Evolutionary conservation across 208 protist genomes (phyloP).

Genomic region (Leishmania gerbilli): DNA sequence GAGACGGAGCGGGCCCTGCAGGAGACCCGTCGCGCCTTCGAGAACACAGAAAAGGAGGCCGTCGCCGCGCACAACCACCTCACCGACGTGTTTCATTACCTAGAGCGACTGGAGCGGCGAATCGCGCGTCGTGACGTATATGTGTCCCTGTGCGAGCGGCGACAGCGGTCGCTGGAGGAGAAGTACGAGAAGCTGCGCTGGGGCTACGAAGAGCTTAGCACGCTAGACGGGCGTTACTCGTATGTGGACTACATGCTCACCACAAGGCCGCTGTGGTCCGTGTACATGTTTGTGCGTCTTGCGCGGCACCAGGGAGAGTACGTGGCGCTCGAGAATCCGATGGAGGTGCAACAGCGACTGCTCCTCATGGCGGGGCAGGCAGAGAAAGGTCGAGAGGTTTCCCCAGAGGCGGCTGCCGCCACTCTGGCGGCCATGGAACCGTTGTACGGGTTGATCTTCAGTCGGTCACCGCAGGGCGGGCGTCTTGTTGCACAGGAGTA

Average conservation of each 20-base stretch:
- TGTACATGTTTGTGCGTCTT: constrained; percentile 66
- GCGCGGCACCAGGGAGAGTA: constrained; percentile 63
- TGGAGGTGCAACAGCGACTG: constrained; percentile 14
- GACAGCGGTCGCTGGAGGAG: constrained; percentile 75
- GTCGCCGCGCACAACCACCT: constrained; percentile 75
- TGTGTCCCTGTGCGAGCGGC: constrained; percentile 43
- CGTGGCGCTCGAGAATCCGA: constrained; percentile 20
- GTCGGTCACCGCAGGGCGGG: constrained; percentile 44
- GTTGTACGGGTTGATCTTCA: constrained; percentile 43
- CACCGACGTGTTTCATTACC: constrained; percentile 77
- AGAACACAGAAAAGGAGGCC: constrained; percentile 82
- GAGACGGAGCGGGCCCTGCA: constrained; percentile 85
- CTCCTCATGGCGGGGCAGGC: not conserved
- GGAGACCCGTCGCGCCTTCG: constrained; percentile 71
- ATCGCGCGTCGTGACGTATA: constrained; percentile 74
- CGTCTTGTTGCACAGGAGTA: constrained; percentile 43
- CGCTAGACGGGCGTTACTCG: constrained; percentile 63
- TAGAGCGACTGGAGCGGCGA: constrained; percentile 84
- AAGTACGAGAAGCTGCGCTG: constrained; percentile 91
- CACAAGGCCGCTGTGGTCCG: constrained; percentile 60
- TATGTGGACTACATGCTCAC: constrained; percentile 79
- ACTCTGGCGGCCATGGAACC: not conserved
- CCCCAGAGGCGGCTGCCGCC: not conserved
- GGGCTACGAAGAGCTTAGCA: constrained; percentile 79
- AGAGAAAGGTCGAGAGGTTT: not conserved